These are phyloP conservation scores for Staphylotrichum tortipilum DNA, from an alignment of 495 filamentous ascomycete species.

Conservation along the genomic window DNA sequence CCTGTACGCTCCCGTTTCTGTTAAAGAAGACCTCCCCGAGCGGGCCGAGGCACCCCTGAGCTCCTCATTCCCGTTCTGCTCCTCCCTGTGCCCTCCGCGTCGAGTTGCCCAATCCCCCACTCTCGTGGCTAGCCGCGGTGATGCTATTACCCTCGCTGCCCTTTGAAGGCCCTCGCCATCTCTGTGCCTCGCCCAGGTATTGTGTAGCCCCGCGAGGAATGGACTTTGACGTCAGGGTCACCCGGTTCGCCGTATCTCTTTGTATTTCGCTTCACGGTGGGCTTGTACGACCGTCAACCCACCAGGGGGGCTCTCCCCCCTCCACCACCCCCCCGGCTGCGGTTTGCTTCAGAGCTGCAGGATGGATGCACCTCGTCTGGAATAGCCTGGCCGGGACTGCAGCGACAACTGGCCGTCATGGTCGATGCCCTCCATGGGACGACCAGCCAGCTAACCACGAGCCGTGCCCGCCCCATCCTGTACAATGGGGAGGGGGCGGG, in stretches of 20 bases:
- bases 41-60: conserved; percentile 3
- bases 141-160: too few species aligned
- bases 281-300: background rate
- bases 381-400: background rate
- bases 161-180: too few species aligned
- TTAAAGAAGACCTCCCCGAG: background rate
- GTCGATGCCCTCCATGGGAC: conserved; percentile 2
- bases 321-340: background rate
- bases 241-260: background rate
- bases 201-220: background rate
- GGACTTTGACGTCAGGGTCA: background rate
- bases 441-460: background rate
- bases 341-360: conserved; percentile 9
- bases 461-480: background rate
- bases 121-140: too few species aligned
- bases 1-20: background rate
- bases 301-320: too few species aligned
- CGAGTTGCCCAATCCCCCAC: too few species aligned
- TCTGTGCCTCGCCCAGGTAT: too few species aligned
- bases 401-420: conserved; percentile 2
- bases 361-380: background rate
- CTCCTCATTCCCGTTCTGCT: background rate
- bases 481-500: too few species aligned
- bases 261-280: background rate
- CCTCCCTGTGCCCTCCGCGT: too few species aligned